phyloP scores from a whole-genome alignment of 441 rosid species.

The Biscutella laevigata region DNA sequence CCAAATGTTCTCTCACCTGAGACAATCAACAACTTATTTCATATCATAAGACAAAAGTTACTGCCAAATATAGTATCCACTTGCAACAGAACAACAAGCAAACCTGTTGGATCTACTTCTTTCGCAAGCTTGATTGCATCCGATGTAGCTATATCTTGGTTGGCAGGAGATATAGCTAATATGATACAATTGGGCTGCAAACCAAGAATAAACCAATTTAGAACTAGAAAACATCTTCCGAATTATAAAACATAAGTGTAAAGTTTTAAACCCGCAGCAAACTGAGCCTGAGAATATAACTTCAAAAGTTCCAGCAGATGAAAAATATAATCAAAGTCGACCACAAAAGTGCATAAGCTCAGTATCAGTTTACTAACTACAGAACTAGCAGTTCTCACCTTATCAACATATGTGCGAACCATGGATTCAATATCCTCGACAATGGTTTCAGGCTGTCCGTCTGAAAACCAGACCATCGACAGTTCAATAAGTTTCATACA shows the following conservation, averaged over 20 bases:
- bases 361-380: neutral
- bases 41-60: neutral
- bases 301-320: too few relatives aligned
- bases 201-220: neutral
- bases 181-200: slow-evolving; percentile 77
- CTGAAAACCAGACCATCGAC: slow-evolving; percentile 34
- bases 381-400: slow-evolving; percentile 36
- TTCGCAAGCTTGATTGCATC: slow-evolving; percentile 92
- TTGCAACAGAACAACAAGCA: slow-evolving; percentile 4
- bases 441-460: slow-evolving; percentile 75
- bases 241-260: neutral
- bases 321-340: too few relatives aligned
- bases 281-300: neutral
- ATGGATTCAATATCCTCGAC: slow-evolving; percentile 68
- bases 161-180: slow-evolving; percentile 94
- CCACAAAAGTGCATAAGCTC: neutral
- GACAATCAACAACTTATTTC: neutral
- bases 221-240: neutral
- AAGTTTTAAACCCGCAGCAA: neutral
- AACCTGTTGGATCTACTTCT: slow-evolving; percentile 91
- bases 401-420: slow-evolving; percentile 79
- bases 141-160: slow-evolving; percentile 96
- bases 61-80: neutral
- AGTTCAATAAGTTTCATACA: neutral
- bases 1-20: slow-evolving; percentile 90